phyloP scores from a whole-genome alignment of 495 filamentous ascomycete species.

The Hypoxylon fuscum region DNA sequence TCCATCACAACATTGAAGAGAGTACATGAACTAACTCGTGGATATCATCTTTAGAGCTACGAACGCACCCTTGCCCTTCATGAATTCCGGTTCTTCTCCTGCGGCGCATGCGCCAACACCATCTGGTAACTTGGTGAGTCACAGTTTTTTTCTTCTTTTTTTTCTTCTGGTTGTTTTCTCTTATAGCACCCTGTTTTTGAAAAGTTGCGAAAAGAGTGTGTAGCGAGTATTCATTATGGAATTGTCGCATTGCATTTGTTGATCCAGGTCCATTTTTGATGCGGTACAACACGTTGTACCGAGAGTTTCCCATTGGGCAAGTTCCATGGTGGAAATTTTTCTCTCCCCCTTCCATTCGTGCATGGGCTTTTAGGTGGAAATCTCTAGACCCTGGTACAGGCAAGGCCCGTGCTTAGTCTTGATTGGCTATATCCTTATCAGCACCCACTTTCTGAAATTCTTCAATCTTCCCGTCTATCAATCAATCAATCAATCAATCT shows the following conservation, averaged over 20 bases:
- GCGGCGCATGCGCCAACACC: slow-evolving; percentile 45
- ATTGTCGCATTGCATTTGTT: too few relatives aligned
- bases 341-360: too few relatives aligned
- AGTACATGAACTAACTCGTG: slow-evolving; percentile 14
- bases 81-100: slow-evolving; percentile 39
- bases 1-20: neutral
- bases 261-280: too few relatives aligned
- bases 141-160: slow-evolving; percentile 1
- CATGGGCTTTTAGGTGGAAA: slow-evolving; percentile 10
- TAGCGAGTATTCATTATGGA: slow-evolving; percentile 5
- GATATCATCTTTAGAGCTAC: slow-evolving; percentile 18
- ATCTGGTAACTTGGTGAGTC: slow-evolving; percentile 44
- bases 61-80: slow-evolving; percentile 12
- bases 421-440: slow-evolving; percentile 39
- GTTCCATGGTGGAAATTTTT: slow-evolving; percentile 20
- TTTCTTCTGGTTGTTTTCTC: slow-evolving; percentile 2
- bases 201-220: neutral
- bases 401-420: slow-evolving; percentile 22
- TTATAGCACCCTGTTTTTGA: too few relatives aligned
- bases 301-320: slow-evolving; percentile 16
- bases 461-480: slow-evolving; percentile 50
- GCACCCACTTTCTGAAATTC: slow-evolving; percentile 42
- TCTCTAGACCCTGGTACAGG: slow-evolving; percentile 5
- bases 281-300: slow-evolving; percentile 8
- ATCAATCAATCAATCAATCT: slow-evolving; percentile 44